These are phyloP conservation scores for Cryphonectria naterciae DNA, from an alignment of 2,329 filamentous ascomycete genomes.

Conservation along the genomic window DNA sequence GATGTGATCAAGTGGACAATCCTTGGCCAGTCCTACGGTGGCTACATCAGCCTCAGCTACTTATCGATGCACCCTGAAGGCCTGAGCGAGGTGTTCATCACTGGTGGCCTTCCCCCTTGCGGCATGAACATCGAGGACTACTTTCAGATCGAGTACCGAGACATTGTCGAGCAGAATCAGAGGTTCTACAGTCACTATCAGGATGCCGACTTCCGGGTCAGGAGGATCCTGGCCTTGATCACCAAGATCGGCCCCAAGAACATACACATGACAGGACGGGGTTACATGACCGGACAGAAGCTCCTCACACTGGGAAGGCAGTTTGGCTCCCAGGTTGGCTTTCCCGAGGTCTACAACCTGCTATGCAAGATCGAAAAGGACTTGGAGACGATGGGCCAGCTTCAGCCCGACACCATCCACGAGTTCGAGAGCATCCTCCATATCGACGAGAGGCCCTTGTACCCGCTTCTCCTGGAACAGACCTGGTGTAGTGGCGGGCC, in stretches of 20 bases:
- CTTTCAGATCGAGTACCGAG: conserved; percentile 61
- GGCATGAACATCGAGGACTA: conserved; percentile 63
- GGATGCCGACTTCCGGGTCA: conserved; percentile 65
- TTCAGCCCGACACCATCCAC: conserved; percentile 1
- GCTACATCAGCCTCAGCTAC: conserved; percentile 73
- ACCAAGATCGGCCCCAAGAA: conserved; percentile 8
- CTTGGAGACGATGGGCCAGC: background rate
- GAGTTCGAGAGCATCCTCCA: conserved; percentile 44
- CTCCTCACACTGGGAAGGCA: conserved; percentile 63
- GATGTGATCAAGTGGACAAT: conserved; percentile 63
- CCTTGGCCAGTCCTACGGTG: conserved; percentile 74
- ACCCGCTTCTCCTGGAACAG: conserved; percentile 70
- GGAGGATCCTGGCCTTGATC: conserved; percentile 36
- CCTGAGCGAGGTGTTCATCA: conserved; percentile 65
- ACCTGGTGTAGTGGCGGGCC: conserved; percentile 65
- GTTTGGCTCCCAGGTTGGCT: conserved; percentile 51
- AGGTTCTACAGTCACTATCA: conserved; percentile 69
- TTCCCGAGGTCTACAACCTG: conserved; percentile 20
- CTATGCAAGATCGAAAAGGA: conserved; percentile 33
- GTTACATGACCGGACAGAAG: conserved; percentile 59
- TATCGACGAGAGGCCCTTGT: conserved; percentile 66
- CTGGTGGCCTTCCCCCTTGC: conserved; percentile 70
- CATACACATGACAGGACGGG: conserved; percentile 49
- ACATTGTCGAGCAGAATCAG: conserved; percentile 62
- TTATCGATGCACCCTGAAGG: conserved; percentile 68